phyloP scores from a whole-genome alignment of 768 basidiomycete genomes.

The Serendipita sp. region DNA sequence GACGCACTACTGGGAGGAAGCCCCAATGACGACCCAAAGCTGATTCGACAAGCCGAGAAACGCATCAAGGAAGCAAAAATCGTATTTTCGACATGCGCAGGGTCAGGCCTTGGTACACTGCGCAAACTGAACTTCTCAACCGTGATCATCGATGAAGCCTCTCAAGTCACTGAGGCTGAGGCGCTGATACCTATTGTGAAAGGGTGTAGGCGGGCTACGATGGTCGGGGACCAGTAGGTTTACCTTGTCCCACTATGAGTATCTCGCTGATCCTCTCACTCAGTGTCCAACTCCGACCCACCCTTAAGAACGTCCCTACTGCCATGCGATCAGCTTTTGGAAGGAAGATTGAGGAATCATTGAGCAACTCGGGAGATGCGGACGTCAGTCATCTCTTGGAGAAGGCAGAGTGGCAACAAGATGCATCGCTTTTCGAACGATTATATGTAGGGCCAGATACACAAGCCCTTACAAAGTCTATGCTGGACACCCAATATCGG shows the following conservation, averaged over 20 bases:
- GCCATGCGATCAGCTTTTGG: constrained; percentile 20
- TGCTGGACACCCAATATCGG: constrained; percentile 48
- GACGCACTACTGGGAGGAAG: constrained; percentile 52
- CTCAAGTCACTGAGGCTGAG: constrained; percentile 51
- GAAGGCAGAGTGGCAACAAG: constrained; percentile 24
- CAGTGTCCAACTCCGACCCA: constrained; percentile 55
- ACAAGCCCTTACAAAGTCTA: constrained; percentile 34
- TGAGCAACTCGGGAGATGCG: background rate
- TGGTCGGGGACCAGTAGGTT: constrained; percentile 58
- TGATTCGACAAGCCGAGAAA: constrained; percentile 43
- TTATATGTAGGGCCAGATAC: constrained; percentile 30
- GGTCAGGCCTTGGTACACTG: constrained; percentile 19
- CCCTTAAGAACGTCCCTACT: constrained; percentile 42
- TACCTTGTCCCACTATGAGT: background rate
- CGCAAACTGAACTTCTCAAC: constrained; percentile 36
- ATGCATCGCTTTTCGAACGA: constrained; percentile 46
- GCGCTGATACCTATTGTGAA: constrained; percentile 55
- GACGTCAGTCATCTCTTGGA: background rate
- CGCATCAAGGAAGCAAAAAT: constrained; percentile 40
- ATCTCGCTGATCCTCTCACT: background rate
- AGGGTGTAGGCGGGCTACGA: constrained; percentile 37
- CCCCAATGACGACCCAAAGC: constrained; percentile 39
- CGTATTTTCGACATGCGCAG: constrained; percentile 54
- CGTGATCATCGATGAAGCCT: constrained; percentile 54
- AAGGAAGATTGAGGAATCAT: background rate